Base-by-base conservation (phyloP, 1,284 basidiomycete genomes). In the Anthracocystis walkeri region DNA sequence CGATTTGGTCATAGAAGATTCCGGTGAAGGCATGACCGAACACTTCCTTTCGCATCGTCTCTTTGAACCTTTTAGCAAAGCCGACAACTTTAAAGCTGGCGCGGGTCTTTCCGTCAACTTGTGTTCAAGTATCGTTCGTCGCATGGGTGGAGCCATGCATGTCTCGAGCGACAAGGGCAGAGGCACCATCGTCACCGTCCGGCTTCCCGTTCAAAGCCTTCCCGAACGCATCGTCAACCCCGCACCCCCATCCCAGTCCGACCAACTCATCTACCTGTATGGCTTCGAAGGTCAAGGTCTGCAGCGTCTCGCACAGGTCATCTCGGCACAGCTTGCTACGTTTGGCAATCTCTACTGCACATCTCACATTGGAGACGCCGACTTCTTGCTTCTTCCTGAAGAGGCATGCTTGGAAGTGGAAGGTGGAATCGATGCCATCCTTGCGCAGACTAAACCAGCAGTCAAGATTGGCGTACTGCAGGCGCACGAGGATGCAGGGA, bases 381-480 rank as follows among this genome's bases (percentile, higher is more conserved):
- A 78, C 60, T 70, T 64, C 27, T 44, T 79, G 33, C 69, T 79
- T 1, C 31, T 79, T 20, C 77, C 77, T 4, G 76, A 79, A 51
- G 77, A 78, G 38, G 76, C 52, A 2, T 78, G 75, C 48, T 21
- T 53, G 38, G 25, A 78, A 14, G 55, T 65, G 7, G 41, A 64
- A 11, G 70, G 63, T n/a, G 77, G 66, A 12, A 44, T 78, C 11
- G 66, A 78, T 3, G 61, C 57, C 11, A 69, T 79, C 27, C 41
- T 79, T 12, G 62, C 58, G 5, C 63, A 75, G 31, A 57, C 76
- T 18, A 78, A 78, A 44, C 48, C 51, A 20, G 76, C 58, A 3
- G 71, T 78, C 60, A 77, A 75, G 63, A 78, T 79, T 18, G 77
- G 77, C 14, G 76, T 79, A 0, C 38, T 79, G 20, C 77, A 79